Conservation (phyloP, 495 filamentous ascomycete genomes). For the Aspergillus wentii region DNA sequence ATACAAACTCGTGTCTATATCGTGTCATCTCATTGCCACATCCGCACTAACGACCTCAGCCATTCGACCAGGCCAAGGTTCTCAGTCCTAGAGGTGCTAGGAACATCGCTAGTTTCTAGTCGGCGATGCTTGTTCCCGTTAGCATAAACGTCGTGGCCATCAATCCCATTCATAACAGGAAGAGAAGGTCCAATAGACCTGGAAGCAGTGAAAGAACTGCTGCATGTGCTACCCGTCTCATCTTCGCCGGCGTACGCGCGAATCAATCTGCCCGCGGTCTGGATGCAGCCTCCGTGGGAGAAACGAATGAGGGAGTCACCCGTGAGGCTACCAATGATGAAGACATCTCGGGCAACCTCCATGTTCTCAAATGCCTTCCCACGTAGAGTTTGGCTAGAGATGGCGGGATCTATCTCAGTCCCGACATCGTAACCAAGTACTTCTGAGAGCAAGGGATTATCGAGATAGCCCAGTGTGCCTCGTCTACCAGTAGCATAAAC, state of each 20-base stretch:
- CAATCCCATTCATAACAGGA: slow-evolving; percentile 37
- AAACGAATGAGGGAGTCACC: slow-evolving; percentile 63
- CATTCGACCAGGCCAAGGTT: too few relatives aligned
- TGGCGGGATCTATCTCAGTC: slow-evolving; percentile 19
- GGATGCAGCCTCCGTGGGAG: slow-evolving; percentile 57
- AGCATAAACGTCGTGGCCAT: slow-evolving; percentile 33
- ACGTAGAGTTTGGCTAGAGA: slow-evolving; percentile 56
- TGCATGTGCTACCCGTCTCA: slow-evolving; percentile 10
- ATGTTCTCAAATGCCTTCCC: slow-evolving; percentile 46
- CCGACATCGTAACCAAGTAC: slow-evolving; percentile 31
- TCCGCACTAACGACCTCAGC: too few relatives aligned
- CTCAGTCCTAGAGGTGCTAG: too few relatives aligned
- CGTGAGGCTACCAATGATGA: slow-evolving; percentile 58
- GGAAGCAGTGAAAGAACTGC: slow-evolving; percentile 12
- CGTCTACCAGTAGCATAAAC: slow-evolving; percentile 61
- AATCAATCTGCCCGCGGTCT: slow-evolving; percentile 52
- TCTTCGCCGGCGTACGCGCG: slow-evolving; percentile 11
- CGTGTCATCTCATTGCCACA: too few relatives aligned
- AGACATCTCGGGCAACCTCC: slow-evolving; percentile 52
- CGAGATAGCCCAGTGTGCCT: slow-evolving; percentile 53
- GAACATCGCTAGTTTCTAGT: too few relatives aligned
- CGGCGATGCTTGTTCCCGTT: not conserved
- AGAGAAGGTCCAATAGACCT: slow-evolving; percentile 19
- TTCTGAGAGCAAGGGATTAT: slow-evolving; percentile 43
- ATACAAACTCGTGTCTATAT: too few relatives aligned